Conservation (phyloP, 1,139 yeast genomes). For the Yamadazyma triangularis region DNA sequence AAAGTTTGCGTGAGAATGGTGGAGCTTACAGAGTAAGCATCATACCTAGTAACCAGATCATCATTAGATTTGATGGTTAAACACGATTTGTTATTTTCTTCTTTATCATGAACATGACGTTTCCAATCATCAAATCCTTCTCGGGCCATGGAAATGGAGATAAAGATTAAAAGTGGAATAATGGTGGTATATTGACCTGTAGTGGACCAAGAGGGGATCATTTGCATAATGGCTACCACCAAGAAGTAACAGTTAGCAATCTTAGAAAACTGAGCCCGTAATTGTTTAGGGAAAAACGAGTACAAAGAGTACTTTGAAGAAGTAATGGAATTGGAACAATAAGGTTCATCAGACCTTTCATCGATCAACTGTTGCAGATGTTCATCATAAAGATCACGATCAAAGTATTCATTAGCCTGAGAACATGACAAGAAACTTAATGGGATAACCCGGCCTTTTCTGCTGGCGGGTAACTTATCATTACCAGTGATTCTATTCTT, state of each 20-base stretch:
- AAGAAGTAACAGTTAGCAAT: conserved; percentile 84
- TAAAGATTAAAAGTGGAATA: conserved; percentile 78
- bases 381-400: conserved; percentile 20
- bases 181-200: conserved; percentile 97
- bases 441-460: conserved; percentile 76
- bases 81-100: conserved; percentile 68
- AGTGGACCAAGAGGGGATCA: conserved; percentile 97
- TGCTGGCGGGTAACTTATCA: conserved; percentile 46
- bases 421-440: conserved; percentile 34
- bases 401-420: conserved; percentile 23
- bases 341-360: conserved; percentile 64
- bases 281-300: conserved; percentile 82
- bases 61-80: conserved; percentile 32
- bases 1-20: conserved; percentile 37
- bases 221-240: conserved; percentile 84
- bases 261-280: conserved; percentile 87
- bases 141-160: conserved; percentile 84
- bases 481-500: conserved; percentile 39
- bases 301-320: conserved; percentile 83
- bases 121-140: conserved; percentile 94
- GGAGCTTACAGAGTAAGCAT: conserved; percentile 30
- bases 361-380: conserved; percentile 44
- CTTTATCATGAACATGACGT: conserved; percentile 79
- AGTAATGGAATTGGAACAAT: conserved; percentile 64
- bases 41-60: conserved; percentile 20